phyloP scores from a whole-genome alignment of 2,329 filamentous ascomycete genomes.

The Alternaria incomplexa region DNA sequence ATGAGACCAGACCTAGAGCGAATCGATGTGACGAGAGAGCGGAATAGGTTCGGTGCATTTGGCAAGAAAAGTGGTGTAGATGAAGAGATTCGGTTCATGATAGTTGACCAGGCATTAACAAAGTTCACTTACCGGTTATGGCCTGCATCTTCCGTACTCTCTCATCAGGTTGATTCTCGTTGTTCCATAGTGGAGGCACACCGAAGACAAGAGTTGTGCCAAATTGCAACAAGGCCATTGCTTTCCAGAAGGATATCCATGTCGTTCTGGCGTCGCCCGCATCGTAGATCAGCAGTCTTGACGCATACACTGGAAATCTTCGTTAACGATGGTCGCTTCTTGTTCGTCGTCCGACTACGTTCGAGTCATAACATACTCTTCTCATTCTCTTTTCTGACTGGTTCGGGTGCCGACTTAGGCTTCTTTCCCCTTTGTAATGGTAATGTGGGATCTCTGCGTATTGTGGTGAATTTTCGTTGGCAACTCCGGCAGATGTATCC shows the following conservation, averaged over 20 bases:
- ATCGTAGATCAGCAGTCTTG: slow-evolving; percentile 45
- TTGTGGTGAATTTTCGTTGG: slow-evolving; percentile 40
- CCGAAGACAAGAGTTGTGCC: slow-evolving; percentile 39
- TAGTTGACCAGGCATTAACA: not conserved
- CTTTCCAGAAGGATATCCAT: slow-evolving; percentile 47
- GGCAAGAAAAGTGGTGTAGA: not conserved
- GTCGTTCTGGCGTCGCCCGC: slow-evolving; percentile 45
- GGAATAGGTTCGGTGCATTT: not conserved
- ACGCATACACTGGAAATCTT: slow-evolving; percentile 27
- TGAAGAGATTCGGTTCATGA: not conserved
- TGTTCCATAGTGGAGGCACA: slow-evolving; percentile 41
- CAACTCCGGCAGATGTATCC: slow-evolving; percentile 35
- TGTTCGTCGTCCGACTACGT: not conserved
- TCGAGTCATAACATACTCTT: slow-evolving; percentile 19
- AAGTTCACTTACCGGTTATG: slow-evolving; percentile 31
- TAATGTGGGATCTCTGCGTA: slow-evolving; percentile 16
- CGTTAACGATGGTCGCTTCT: not conserved
- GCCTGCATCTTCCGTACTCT: slow-evolving; percentile 35
- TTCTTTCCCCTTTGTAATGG: slow-evolving; percentile 19
- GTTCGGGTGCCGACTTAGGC: slow-evolving; percentile 24
- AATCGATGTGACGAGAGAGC: not conserved
- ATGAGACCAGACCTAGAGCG: not conserved
- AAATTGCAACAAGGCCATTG: slow-evolving; percentile 44
- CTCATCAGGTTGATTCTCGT: slow-evolving; percentile 42
- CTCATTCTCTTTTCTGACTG: slow-evolving; percentile 27